A percentile compares a stretch with the other conserved stretches of the same genome.
Evolutionary conservation across 495 filamentous ascomycete genomes (phyloP).

Genomic region (Physcia stellaris): DNA sequence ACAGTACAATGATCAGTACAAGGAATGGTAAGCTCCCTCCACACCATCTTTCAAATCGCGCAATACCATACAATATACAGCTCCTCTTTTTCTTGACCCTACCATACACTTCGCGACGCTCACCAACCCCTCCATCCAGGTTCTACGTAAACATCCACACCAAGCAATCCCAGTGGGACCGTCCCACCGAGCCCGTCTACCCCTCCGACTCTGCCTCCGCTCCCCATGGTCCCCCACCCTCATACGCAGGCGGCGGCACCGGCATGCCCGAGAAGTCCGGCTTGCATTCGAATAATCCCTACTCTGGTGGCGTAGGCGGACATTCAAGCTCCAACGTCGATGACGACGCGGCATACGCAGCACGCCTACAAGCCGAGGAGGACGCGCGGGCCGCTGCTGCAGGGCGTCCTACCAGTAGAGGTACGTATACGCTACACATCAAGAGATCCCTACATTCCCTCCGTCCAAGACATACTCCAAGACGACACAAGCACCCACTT

Average conservation of each 20-base stretch:
- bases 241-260: constrained; percentile 40
- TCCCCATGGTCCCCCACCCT: constrained; percentile 46
- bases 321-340: constrained; percentile 28
- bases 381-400: constrained; percentile 38
- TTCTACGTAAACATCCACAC: constrained; percentile 83
- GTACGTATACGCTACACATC: too few species aligned
- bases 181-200: constrained; percentile 49
- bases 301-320: constrained; percentile 19
- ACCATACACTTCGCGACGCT: not conserved
- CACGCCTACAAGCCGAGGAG: constrained; percentile 71
- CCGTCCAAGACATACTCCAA: too few species aligned
- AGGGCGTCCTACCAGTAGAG: constrained; percentile 10
- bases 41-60: not conserved
- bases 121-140: constrained; percentile 28
- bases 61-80: too few species aligned
- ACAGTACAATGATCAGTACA: constrained; percentile 60
- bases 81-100: not conserved
- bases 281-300: constrained; percentile 49
- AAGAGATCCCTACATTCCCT: too few species aligned
- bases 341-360: constrained; percentile 61
- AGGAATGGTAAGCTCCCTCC: constrained; percentile 53
- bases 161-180: constrained; percentile 79
- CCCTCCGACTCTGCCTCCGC: constrained; percentile 28
- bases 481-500: too few species aligned
- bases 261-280: constrained; percentile 39